A percentile compares a stretch with the other conserved stretches of the same genome.
Conservation (phyloP, 805 yeast species). For the Spathaspora girioi region DNA sequence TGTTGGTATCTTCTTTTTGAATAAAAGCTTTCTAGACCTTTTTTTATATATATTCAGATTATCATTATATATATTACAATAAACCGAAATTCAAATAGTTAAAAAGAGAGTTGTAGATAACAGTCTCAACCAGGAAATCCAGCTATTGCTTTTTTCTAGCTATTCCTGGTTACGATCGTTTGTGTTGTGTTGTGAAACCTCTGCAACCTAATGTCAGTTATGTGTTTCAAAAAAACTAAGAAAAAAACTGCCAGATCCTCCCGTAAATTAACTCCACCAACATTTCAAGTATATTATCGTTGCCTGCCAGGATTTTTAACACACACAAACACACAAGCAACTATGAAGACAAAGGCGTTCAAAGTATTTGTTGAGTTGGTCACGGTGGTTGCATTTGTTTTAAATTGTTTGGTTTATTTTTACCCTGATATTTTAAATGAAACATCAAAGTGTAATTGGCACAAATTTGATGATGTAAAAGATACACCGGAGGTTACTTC, state of each 20-base stretch:
- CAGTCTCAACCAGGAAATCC: too few species aligned
- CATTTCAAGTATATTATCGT: not conserved
- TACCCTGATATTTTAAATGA: conserved; percentile 60
- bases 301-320: too few species aligned
- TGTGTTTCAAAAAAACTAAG: not conserved
- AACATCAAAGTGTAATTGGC: conserved; percentile 61
- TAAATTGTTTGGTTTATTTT: conserved; percentile 67
- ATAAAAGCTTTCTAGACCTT: not conserved
- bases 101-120: too few species aligned
- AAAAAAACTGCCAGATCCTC: too few species aligned
- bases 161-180: not conserved
- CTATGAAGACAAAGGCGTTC: not conserved
- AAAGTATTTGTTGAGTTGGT: conserved; percentile 3
- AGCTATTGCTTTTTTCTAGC: too few species aligned
- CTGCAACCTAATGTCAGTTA: not conserved
- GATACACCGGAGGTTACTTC: conserved; percentile 1
- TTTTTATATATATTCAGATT: not conserved
- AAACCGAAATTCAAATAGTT: not conserved
- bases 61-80: not conserved
- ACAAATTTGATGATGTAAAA: conserved; percentile 13
- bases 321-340: not conserved
- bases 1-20: too few species aligned
- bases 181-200: not conserved
- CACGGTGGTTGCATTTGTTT: conserved; percentile 31
- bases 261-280: not conserved